Evolutionary conservation across 305 asterid species (phyloP).

Genomic region (Euphrasia arctica): DNA sequence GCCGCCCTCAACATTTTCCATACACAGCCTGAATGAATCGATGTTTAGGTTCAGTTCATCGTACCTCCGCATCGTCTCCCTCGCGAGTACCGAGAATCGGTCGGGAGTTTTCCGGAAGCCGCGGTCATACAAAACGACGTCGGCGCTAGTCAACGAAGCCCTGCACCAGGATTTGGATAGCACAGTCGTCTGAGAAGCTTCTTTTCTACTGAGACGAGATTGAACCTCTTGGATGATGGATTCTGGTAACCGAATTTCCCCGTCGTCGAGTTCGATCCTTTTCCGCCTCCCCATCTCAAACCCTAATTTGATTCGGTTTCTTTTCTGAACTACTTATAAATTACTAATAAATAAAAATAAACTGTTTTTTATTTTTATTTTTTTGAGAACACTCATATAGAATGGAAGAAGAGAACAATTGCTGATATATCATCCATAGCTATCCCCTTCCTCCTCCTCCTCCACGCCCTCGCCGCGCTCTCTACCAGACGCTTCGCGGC

Average conservation of each 20-base stretch:
- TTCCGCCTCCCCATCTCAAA: neutral
- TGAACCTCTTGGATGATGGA: conserved; percentile 25
- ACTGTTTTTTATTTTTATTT: no score
- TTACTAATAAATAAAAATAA: no score
- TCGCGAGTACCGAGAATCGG: neutral
- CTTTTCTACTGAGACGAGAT: conserved; percentile 17
- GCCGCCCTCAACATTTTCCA: neutral
- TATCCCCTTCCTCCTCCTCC: conserved; percentile 68
- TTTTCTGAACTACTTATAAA: no score
- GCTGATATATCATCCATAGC: conserved; percentile 97
- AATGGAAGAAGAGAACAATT: conserved; percentile 68
- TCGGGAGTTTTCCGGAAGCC: no score
- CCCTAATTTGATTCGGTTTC: neutral
- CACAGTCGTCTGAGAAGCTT: conserved; percentile 3
- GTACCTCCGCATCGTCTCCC: neutral
- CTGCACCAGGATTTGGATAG: conserved; percentile 27
- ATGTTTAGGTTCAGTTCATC: neutral
- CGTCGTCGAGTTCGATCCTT: neutral
- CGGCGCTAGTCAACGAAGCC: conserved; percentile 28
- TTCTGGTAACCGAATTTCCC: conserved; percentile 3
- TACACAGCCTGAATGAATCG: conserved; percentile 12
- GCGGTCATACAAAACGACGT: neutral
- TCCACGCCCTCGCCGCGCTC: conserved; percentile 74
- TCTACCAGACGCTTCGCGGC: conserved; percentile 71
- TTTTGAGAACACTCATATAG: neutral